Percentiles rank a stretch among this genome's conserved stretches.
Evolutionary conservation across 495 filamentous ascomycete genomes (phyloP).

Genomic region (Xylaria curta): DNA sequence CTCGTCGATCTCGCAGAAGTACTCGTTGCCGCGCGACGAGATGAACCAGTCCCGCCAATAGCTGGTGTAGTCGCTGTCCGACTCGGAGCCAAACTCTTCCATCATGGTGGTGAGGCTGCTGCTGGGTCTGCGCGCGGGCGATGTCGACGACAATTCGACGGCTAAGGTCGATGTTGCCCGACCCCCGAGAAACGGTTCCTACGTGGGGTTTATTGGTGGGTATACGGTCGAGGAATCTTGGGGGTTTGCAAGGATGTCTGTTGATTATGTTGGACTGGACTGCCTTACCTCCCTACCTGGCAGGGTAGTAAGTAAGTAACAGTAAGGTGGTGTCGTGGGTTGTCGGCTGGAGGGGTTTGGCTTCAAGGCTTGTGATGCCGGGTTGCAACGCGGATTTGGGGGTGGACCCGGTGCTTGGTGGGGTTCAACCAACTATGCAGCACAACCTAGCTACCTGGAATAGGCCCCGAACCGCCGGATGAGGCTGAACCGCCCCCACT

Average conservation of each 20-base stretch:
- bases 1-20: slow-evolving; percentile 99
- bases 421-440: background rate
- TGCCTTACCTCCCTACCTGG: background rate
- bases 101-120: slow-evolving; percentile 49
- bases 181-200: background rate
- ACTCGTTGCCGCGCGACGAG: slow-evolving; percentile 95
- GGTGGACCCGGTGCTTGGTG: background rate
- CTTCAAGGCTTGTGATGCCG: slow-evolving; percentile 10
- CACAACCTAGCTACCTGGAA: background rate
- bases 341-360: slow-evolving; percentile 8
- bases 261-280: background rate
- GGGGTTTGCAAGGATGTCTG: background rate
- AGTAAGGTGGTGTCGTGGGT: background rate
- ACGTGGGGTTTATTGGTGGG: background rate
- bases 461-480: background rate
- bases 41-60: slow-evolving; percentile 99
- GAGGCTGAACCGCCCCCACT: background rate
- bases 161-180: slow-evolving; percentile 2
- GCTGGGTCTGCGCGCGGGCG: background rate
- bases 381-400: background rate
- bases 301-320: background rate
- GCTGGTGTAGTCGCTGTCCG: slow-evolving; percentile 97
- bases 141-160: slow-evolving; percentile 1
- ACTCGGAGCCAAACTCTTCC: slow-evolving; percentile 98
- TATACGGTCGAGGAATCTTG: background rate